Evolutionary conservation across 257 asterid genomes (phyloP).

Genomic region (Verbascum thapsus): DNA sequence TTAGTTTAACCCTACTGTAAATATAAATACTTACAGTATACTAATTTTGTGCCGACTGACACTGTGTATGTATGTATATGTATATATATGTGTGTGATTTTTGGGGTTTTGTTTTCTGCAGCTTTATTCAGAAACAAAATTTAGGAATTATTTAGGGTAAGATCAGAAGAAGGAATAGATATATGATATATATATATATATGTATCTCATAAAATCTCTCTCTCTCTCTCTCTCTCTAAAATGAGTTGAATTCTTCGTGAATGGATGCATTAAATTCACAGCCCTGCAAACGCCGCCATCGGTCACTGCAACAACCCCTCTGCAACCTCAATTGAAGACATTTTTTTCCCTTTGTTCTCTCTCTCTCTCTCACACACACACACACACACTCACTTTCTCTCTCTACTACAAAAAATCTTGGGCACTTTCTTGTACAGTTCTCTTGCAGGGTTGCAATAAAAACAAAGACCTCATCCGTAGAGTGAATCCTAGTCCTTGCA

Average conservation of each 20-base stretch:
- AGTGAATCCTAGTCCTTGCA: conserved; percentile 43
- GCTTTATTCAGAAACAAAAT: conserved; percentile 39
- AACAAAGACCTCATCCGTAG: conserved; percentile 24
- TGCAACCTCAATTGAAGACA: conserved; percentile 73
- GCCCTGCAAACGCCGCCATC: conserved; percentile 98
- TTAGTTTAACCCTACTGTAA: neutral
- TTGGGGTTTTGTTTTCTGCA: conserved; percentile 39
- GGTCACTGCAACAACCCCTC: conserved; percentile 59
- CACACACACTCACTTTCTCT: neutral
- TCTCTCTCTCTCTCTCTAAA: neutral
- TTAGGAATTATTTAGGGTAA: conserved; percentile 42
- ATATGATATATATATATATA: conserved; percentile 19
- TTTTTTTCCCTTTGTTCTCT: neutral
- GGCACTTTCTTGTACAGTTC: conserved; percentile 51
- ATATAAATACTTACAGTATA: conserved; percentile 19
- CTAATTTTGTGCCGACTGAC: conserved; percentile 33
- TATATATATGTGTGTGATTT: conserved; percentile 16
- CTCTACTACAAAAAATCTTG: conserved; percentile 29
- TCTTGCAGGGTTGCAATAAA: conserved; percentile 44
- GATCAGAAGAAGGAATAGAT: conserved; percentile 4
- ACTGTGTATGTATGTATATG: conserved; percentile 19
- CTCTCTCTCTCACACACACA: conserved; percentile 37
- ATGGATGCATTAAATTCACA: conserved; percentile 67
- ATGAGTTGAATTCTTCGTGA: conserved; percentile 29
- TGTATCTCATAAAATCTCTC: neutral